Evolutionary conservation across 106 monocot genomes (phyloP), one percentile per base, ranked within the genome.

Genomic region (Narthecium ossifragum): DNA sequence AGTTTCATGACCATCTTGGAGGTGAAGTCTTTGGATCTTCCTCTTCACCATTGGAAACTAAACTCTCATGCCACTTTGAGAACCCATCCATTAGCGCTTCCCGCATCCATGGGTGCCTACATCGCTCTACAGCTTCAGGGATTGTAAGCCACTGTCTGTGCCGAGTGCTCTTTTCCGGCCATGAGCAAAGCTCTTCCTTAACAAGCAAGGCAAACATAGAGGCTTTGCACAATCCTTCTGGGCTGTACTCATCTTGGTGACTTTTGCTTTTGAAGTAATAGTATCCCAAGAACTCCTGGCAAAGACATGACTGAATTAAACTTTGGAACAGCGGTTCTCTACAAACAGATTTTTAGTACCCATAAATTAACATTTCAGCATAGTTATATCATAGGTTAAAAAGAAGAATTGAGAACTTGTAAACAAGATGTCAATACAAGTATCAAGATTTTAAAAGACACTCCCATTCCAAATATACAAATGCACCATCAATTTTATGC

Each of bases 231-330:
- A 20, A 53, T 2, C 75, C 88, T 61, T 92, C 92, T 0, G 92
- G 92, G 55, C 92, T 59, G 67, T 68, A 92, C 55, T 75, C 92
- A 53, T 92, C 92, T 46, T 80, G 80, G 32, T 72, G 80, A 26
- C 70, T 88, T 66, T 84, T 92, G 73, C 92, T 92, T 55, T 73
- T 80, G 76, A 92, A 92, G 17, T 68, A 18, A 57, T 92, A 92
- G 55, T 63, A 55, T 20, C 80, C 88, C 73, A 92, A 30, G 55
- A 73, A 88, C 13, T 71, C 71, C 92, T 92, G 68, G n/a, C n/a
- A n/a, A n/a, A n/a, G n/a, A n/a, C n/a, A n/a, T n/a, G n/a, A n/a
- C n/a, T n/a, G n/a, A 59, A 4, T 1, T 41, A 40, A 60, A 28
- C 20, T 46, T 60, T 41, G 5, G 8, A 53, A 26, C 11, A 27